These are phyloP conservation scores for Penicillium vulpinum DNA, from an alignment of 2,329 filamentous ascomycete genomes.

Conservation along the genomic window DNA sequence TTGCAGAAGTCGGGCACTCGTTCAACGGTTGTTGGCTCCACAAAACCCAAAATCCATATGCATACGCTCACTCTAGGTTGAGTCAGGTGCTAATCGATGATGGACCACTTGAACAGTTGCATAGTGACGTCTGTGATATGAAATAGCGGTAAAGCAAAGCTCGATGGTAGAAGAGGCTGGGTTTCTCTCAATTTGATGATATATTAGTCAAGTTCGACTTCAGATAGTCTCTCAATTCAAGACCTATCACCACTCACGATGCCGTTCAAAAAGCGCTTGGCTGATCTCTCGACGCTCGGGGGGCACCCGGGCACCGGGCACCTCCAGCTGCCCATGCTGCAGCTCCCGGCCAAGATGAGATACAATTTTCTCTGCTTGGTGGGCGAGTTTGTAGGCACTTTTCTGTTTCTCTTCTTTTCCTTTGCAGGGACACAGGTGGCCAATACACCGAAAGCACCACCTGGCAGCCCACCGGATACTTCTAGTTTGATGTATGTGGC, in stretches of 20 bases:
- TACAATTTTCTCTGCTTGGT: slow-evolving; percentile 50
- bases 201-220: neutral
- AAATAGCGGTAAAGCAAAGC: neutral
- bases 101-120: slow-evolving; percentile 9
- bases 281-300: slow-evolving; percentile 13
- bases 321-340: slow-evolving; percentile 37
- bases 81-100: slow-evolving; percentile 13
- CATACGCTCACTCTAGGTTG: neutral
- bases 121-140: slow-evolving; percentile 19
- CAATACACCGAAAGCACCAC: slow-evolving; percentile 37
- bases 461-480: slow-evolving; percentile 38
- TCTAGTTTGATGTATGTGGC: slow-evolving; percentile 45
- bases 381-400: slow-evolving; percentile 56
- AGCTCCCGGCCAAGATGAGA: slow-evolving; percentile 36
- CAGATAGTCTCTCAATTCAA: neutral
- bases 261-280: slow-evolving; percentile 14
- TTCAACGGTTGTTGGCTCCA: neutral
- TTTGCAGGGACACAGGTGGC: slow-evolving; percentile 51
- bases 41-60: neutral
- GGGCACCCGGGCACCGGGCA: neutral
- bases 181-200: neutral
- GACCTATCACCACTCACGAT: neutral
- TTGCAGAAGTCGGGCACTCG: slow-evolving; percentile 12
- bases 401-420: slow-evolving; percentile 52
- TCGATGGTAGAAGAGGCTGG: neutral